Evolutionary conservation across 192 early-diverging fungal species (phyloP), one percentile per base, ranked within the genome.

Genomic region (Entophlyctis helioformis): DNA sequence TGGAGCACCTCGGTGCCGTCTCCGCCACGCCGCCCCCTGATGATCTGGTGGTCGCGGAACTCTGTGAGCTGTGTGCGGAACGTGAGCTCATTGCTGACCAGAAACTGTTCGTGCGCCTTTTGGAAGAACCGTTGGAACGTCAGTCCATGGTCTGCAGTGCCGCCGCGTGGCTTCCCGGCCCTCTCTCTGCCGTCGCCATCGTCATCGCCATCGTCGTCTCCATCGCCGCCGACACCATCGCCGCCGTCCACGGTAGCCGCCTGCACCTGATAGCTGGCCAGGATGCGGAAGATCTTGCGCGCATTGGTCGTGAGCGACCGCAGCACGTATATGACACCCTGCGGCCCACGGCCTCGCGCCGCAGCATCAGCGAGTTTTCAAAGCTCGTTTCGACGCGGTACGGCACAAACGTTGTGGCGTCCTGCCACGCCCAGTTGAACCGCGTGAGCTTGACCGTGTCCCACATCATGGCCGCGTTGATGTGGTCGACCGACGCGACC

Each of bases 51-150:
- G 68, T 95, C 91, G 24, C 78, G 66, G 59, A 94, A 95, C 63
- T 98, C 94, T 1, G 81, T 86, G 42, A 98, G 57, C 57, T 89
- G 85, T n/a, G 89, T 81, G 48, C 82, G 79, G 62, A 98, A 88
- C 0, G 82, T 86, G 39, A 85, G 53, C 20, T 87, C 85, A 49
- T 72, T 88, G 29, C 74, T 81, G 40, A 88, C 87, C 36, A 83
- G 66, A 49, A 93, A 98, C 44, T 74, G 67, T 40, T 94, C 86
- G 24, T 81, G 66, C 37, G 87, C 89, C 22, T 72, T 66, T 16
- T 66, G 62, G 63, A 80, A 91, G 42, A 81, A 82, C 15, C 59
- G 58, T 43, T 65, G 57, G 51, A 82, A 82, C 0, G 82, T 48
- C 67, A 98, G 63, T 62, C 89, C 48, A 49, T 37, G 2, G n/a